Evolutionary conservation across 495 filamentous ascomycete species (phyloP), one percentile per base, ranked within the genome.

Genomic region (Oidiodendron maius): DNA sequence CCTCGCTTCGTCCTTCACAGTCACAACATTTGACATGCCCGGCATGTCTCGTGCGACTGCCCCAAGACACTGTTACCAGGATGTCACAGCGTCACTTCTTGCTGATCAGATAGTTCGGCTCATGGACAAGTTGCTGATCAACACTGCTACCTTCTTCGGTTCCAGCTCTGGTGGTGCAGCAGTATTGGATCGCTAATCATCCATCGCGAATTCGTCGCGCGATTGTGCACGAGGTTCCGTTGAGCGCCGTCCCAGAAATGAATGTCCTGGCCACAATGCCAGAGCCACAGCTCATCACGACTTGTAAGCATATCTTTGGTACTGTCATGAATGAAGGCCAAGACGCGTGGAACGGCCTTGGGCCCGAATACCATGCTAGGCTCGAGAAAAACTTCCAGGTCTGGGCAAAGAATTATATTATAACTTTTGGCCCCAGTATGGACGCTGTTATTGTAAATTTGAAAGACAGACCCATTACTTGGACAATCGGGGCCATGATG

Each of bases 21-120:
- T 63, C 20, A 63, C 58, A 11, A 61, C 60, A 1, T 63, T 63
- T 40, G 60, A 63, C 30, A 63, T 63, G 60, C 60, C 60, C 15
- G 60, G 60, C 5, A 52, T 63, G 35, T 61, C 58, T 2, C 52
- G 60, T 23, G 47, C 60, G 1, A 49, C 52, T 17, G 46, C 49
- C 24, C 52, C 58, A 2, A 26, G 28, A 0, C 41, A 44, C 17
- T 48, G 48, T 11, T 41, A 44, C 21, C 25, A 56, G 17, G 41
- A 63, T 8, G 3, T 61, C n/a, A 46, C 55, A 5, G 25, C 55
- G n/a, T 43, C 45, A 11, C 45, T 55, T 8, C n/a, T 63, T 1
- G 55, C 60, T 9, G 35, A 24, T 2, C 55, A 61, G 32, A 51
- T 63, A 46, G 53, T 56, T 28, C 36, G 41, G 22, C 50, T 63